These are phyloP conservation scores for Prunus fruticosa DNA, from an alignment of 306 rosid species.

Conservation along the genomic window DNA sequence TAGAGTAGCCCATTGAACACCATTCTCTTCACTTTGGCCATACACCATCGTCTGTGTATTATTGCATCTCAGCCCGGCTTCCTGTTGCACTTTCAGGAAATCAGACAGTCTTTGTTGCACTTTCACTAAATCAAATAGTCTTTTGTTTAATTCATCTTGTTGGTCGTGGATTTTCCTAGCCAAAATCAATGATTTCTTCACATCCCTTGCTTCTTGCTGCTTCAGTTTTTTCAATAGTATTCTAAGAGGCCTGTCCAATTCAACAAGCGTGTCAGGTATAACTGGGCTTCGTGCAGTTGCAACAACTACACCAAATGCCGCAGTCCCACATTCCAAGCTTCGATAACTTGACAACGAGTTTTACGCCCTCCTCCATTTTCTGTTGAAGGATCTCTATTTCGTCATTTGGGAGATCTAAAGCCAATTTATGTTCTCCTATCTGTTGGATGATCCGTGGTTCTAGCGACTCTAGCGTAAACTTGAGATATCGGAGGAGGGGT, in stretches of 20 bases:
- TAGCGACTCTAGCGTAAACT: background rate
- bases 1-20: slow-evolving; percentile 1
- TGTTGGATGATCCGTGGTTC: background rate
- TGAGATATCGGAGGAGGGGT: too few relatives aligned
- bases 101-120: background rate
- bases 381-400: background rate
- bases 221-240: background rate
- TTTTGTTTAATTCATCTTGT: background rate
- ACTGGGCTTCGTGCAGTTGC: background rate
- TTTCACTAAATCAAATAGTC: background rate
- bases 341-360: background rate
- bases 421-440: background rate
- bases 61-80: background rate
- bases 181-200: background rate
- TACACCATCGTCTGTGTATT: background rate
- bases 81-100: too few relatives aligned
- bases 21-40: background rate
- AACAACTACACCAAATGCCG: background rate
- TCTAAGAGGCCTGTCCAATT: background rate
- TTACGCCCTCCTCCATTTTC: background rate
- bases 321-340: background rate
- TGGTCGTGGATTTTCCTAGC: background rate
- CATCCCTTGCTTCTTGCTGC: background rate
- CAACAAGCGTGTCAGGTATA: background rate
- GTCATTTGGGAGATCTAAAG: background rate